Conservation (phyloP, 306 rosid genomes). For the Glycine latifolia region DNA sequence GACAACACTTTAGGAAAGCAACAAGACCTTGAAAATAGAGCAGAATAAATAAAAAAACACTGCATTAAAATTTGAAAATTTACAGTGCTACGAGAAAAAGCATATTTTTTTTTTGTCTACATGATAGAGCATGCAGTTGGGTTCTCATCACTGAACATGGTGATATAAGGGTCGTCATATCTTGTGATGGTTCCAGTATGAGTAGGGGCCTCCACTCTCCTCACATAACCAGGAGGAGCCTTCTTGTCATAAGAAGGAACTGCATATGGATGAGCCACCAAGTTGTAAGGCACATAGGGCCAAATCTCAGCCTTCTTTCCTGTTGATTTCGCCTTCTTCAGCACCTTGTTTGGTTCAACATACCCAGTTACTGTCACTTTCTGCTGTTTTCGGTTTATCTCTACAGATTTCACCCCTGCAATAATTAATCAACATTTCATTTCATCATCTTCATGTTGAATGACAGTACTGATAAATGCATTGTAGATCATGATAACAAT, state of each 20-base stretch:
- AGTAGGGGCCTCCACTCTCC: slow-evolving; percentile 69
- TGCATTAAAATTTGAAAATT: slow-evolving; percentile 56
- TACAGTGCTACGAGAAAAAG: slow-evolving; percentile 42
- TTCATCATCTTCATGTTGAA: slow-evolving; percentile 27
- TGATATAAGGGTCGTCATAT: slow-evolving; percentile 85
- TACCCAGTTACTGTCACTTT: slow-evolving; percentile 86
- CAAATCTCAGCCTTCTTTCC: slow-evolving; percentile 94
- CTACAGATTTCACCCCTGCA: slow-evolving; percentile 94
- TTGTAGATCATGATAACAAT: not conserved
- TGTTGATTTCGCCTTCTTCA: slow-evolving; percentile 92
- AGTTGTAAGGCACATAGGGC: slow-evolving; percentile 92
- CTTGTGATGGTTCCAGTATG: slow-evolving; percentile 58
- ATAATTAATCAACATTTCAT: not conserved
- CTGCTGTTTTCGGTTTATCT: slow-evolving; percentile 93
- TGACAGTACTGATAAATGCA: not conserved
- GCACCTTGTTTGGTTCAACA: slow-evolving; percentile 89
- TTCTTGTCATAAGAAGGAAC: slow-evolving; percentile 89
- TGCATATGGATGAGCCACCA: slow-evolving; percentile 87
- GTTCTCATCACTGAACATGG: slow-evolving; percentile 97
- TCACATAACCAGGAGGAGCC: slow-evolving; percentile 97
- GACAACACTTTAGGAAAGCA: slow-evolving; percentile 36
- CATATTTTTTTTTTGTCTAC: slow-evolving; percentile 49
- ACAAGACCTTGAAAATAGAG: slow-evolving; percentile 38
- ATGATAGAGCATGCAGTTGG: slow-evolving; percentile 96
- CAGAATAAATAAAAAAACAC: slow-evolving; percentile 36